Percentiles rank a stretch among this genome's conserved stretches.
Evolutionary conservation across 768 basidiomycete species (phyloP).

Genomic region (Boletus insuetus): DNA sequence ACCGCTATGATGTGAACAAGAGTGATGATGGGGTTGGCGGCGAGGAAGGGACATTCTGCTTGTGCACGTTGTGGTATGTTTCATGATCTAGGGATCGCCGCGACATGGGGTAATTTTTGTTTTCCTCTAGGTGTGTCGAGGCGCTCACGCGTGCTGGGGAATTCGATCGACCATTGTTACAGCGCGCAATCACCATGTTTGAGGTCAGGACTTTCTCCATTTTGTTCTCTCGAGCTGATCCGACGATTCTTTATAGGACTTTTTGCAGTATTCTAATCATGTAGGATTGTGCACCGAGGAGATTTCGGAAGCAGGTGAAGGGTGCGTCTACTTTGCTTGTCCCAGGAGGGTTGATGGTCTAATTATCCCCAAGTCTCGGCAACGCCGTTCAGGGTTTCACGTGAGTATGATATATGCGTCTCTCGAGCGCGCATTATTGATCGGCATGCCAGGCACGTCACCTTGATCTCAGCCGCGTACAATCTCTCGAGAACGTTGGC

Average conservation of each 20-base stretch:
- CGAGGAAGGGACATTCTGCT: constrained; percentile 91
- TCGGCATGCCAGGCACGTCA: constrained; percentile 58
- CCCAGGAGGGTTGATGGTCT: not conserved
- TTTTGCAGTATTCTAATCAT: constrained; percentile 81
- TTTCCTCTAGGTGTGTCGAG: constrained; percentile 67
- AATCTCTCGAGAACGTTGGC: constrained; percentile 67
- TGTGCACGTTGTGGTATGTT: constrained; percentile 77
- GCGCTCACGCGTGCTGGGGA: constrained; percentile 86
- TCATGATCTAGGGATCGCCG: not conserved
- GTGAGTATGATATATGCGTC: constrained; percentile 40
- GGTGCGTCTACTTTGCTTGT: constrained; percentile 41
- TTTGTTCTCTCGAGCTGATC: not conserved
- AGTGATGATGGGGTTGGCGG: constrained; percentile 94
- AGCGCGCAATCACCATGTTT: constrained; percentile 80
- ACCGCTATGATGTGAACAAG: constrained; percentile 83
- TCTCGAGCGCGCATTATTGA: not conserved
- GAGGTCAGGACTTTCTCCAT: constrained; percentile 51
- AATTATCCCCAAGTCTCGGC: constrained; percentile 52
- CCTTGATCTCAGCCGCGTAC: constrained; percentile 80
- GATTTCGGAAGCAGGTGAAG: constrained; percentile 82
- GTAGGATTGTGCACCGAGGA: constrained; percentile 85
- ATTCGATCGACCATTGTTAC: constrained; percentile 64
- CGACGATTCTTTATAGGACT: constrained; percentile 46
- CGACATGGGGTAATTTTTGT: not conserved
- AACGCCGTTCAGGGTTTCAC: constrained; percentile 92